Base-by-base conservation (phyloP, 164 flowering plant species). In the Litsea cubeba region DNA sequence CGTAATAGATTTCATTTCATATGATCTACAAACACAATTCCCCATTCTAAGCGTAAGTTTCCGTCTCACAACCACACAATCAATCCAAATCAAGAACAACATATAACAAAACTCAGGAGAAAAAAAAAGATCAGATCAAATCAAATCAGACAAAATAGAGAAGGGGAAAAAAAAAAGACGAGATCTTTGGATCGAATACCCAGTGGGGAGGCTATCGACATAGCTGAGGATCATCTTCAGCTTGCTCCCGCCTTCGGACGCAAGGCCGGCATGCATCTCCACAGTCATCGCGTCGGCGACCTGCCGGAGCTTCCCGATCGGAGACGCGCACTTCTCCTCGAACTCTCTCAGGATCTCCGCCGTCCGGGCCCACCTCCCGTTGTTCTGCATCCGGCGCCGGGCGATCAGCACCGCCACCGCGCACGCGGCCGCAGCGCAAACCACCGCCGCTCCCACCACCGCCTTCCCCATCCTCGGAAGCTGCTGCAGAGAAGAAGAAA, bases 181-280 rank as follows among this genome's bases (percentile, higher is more conserved):
- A 65, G 22, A 68, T 67, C 24, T 4, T 54, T 51, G 26, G 15
- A 10, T 51, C 57, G 57, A 51, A 3, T 77, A 95, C 98, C 99
- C 99, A 26, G 92, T 83, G 20, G 99, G 98, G 24, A 95, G 97
- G 77, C 88, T 93, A 50, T 95, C 96, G 10, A 91, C 97, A 72
- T 85, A 92, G 88, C 97, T 91, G 73, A 93, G 89, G 50, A 95
- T 78, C 99, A 95, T 95, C 88, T 93, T 95, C 74, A 95, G 94
- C 85, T 90, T 93, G 78, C 93, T 91, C 2, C 98, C 97, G 10
- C 95, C 95, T 60, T 95, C 99, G 3, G 97, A 93, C 1, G 95
- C 97, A 28, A 95, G 86, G 7, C 99, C 99, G 7, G 97, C 97
- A 68, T 88, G 94, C 99, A 95, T 95, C 87, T 95, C 99, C 8